Evolutionary conservation across 257 asterid species (phyloP).

Genomic region (Petunia secreta): DNA sequence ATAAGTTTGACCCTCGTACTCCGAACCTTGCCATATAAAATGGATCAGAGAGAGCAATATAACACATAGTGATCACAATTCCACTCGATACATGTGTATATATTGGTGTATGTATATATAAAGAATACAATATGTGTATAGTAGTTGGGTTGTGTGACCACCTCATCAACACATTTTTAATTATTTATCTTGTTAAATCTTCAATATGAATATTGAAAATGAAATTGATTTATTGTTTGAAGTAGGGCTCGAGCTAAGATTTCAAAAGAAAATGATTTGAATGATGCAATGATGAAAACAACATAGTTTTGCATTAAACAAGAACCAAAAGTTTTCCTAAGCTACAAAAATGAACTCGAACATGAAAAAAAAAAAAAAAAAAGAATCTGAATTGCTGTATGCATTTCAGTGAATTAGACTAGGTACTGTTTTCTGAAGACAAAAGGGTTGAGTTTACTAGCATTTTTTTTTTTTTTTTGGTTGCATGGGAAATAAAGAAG

Average conservation of each 20-base stretch:
- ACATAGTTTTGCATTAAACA: neutral
- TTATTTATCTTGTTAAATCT: too few relatives aligned
- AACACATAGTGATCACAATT: neutral
- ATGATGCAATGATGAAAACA: neutral
- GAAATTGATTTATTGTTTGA: neutral
- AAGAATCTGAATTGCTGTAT: neutral
- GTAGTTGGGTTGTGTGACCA: too few relatives aligned
- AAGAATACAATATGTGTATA: neutral
- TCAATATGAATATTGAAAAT: neutral
- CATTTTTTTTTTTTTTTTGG: neutral
- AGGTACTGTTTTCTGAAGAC: neutral
- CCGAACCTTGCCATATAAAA: too few relatives aligned
- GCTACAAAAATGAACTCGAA: neutral
- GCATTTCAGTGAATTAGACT: neutral
- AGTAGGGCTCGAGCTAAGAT: neutral
- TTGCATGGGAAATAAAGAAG: neutral
- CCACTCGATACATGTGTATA: too few relatives aligned
- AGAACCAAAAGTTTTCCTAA: neutral
- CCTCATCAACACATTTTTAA: too few relatives aligned
- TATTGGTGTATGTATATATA: neutral
- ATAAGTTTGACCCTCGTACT: too few relatives aligned
- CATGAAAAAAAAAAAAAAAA: neutral
- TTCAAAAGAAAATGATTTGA: neutral
- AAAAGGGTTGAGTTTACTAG: neutral
- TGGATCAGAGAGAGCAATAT: too few relatives aligned